phyloP scores from a whole-genome alignment of 805 yeast species.

The Teunomyces tritomae region DNA sequence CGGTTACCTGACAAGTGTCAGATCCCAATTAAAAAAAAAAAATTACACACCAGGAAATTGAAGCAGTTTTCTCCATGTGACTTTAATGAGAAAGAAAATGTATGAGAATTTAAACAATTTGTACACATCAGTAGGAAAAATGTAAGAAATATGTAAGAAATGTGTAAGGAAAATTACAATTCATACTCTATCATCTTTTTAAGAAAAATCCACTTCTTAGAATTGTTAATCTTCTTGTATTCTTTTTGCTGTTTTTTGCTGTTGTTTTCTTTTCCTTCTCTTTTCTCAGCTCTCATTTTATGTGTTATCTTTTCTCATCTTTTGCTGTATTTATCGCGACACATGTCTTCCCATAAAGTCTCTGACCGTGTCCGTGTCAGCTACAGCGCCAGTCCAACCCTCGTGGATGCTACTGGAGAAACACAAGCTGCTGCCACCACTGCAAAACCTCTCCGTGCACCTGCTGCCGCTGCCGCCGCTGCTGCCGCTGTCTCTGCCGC shows the following conservation, averaged over 20 bases:
- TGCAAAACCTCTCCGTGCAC: background rate
- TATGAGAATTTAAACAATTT: no score
- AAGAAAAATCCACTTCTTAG: no score
- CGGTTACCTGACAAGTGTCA: no score
- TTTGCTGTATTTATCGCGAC: background rate
- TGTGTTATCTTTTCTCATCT: background rate
- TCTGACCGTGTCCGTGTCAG: conserved; percentile 2
- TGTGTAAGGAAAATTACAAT: no score
- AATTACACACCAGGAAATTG: no score
- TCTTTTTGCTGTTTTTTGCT: background rate
- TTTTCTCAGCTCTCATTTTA: background rate
- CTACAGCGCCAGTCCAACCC: conserved; percentile 2
- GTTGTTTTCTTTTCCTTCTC: background rate
- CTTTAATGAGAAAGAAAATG: no score
- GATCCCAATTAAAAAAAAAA: no score
- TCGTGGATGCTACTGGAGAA: background rate
- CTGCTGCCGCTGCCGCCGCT: background rate
- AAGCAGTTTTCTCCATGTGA: no score
- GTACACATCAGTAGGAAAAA: no score
- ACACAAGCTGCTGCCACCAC: background rate
- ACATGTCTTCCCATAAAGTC: conserved; percentile 2
- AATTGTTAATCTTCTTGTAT: background rate
- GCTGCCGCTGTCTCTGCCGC: background rate
- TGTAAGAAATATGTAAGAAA: no score
- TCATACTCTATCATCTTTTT: no score